phyloP scores from a whole-genome alignment of 192 early-diverging fungal genomes.

The Mortierella antarctica region DNA sequence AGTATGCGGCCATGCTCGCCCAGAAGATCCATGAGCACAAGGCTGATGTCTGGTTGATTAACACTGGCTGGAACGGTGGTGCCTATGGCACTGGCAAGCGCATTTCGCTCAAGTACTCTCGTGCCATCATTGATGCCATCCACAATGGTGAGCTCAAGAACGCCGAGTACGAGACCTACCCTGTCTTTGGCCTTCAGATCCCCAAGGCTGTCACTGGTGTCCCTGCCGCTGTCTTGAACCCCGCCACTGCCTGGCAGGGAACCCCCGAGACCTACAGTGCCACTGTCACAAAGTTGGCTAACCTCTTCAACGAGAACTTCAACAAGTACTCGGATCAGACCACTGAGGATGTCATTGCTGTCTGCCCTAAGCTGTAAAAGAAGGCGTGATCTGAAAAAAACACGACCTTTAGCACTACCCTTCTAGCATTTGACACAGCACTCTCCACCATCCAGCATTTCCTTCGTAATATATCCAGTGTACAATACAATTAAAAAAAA shows the following conservation, averaged over 20 bases:
- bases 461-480: too few species aligned
- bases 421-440: too few species aligned
- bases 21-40: constrained; percentile 91
- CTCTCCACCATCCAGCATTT: too few species aligned
- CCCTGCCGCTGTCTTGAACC: constrained; percentile 89
- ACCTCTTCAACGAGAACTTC: constrained; percentile 92
- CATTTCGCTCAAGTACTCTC: constrained; percentile 96
- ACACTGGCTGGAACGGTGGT: constrained; percentile 99
- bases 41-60: constrained; percentile 94
- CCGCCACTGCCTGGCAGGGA: constrained; percentile 87
- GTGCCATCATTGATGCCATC: constrained; percentile 98
- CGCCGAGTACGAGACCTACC: constrained; percentile 87
- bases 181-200: constrained; percentile 90
- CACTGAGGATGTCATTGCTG: constrained; percentile 73
- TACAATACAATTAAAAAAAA: too few species aligned
- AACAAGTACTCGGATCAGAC: constrained; percentile 84
- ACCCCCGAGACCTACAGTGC: constrained; percentile 68
- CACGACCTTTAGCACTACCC: too few species aligned
- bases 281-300: constrained; percentile 81
- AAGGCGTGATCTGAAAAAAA: not conserved
- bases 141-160: constrained; percentile 91
- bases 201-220: constrained; percentile 87
- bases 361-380: constrained; percentile 69
- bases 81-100: constrained; percentile 93
- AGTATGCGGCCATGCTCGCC: constrained; percentile 97